These are phyloP conservation scores for Aspergillus latus DNA, from an alignment of 2,329 filamentous ascomycete species.

Conservation along the genomic window DNA sequence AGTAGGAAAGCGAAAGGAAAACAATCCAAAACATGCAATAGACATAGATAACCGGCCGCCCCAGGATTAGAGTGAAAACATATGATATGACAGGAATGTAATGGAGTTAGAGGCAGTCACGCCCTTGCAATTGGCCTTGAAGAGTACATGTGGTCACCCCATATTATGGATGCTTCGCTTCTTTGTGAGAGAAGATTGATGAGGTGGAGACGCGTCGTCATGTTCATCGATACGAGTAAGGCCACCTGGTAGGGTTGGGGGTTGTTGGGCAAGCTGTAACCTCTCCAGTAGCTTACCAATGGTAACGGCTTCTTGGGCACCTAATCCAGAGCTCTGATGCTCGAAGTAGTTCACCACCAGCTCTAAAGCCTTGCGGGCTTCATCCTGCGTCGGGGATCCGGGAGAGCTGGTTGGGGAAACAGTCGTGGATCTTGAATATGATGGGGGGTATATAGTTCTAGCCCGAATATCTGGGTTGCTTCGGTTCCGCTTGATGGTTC, in stretches of 20 bases:
- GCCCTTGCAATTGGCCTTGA: not conserved
- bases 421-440: conserved; percentile 40
- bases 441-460: conserved; percentile 42
- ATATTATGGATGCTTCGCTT: conserved; percentile 50
- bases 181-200: conserved; percentile 34
- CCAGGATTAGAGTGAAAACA: conserved; percentile 10
- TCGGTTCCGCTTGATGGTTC: conserved; percentile 45
- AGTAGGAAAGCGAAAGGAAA: conserved; percentile 8
- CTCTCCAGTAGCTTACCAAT: conserved; percentile 85
- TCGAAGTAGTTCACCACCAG: conserved; percentile 80
- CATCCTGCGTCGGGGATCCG: conserved; percentile 74
- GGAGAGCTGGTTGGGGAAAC: conserved; percentile 58
- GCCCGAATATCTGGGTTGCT: conserved; percentile 47
- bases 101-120: not conserved
- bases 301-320: conserved; percentile 75
- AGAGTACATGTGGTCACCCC: conserved; percentile 21
- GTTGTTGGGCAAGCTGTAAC: conserved; percentile 65
- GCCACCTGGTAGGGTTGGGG: conserved; percentile 42
- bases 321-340: conserved; percentile 65
- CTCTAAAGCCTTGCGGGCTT: conserved; percentile 78
- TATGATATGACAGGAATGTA: not conserved
- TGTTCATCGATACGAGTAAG: conserved; percentile 47
- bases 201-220: conserved; percentile 37
- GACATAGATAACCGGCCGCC: conserved; percentile 15
- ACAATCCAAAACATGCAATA: conserved; percentile 16